Conservation (phyloP, 345 rosid genomes). For the Dipteronia sinensis region DNA sequence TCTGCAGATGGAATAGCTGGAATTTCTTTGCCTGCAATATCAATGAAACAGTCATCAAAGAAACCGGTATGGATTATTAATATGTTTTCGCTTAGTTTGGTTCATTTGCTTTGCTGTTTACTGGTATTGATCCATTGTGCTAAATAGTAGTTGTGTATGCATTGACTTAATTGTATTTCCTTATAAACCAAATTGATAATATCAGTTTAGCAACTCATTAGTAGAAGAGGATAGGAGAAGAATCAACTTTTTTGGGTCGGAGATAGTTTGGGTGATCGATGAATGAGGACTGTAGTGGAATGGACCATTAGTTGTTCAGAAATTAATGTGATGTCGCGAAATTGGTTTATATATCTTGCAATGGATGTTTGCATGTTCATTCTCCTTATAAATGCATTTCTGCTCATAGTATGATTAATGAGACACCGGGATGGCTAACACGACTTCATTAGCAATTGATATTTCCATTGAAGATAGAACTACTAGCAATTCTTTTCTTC, state of each 20-base stretch:
- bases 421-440: constrained; percentile 18
- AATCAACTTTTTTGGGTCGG: background rate
- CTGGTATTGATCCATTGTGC: background rate
- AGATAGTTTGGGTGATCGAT: background rate
- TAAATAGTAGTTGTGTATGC: background rate
- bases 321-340: background rate
- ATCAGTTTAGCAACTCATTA: background rate
- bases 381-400: background rate
- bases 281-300: background rate
- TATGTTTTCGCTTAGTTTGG: background rate
- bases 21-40: constrained; percentile 91
- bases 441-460: too few relatives aligned
- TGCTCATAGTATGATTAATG: background rate
- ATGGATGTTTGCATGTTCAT: background rate
- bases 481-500: too few relatives aligned
- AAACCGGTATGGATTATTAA: constrained; percentile 56
- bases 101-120: background rate
- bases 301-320: background rate
- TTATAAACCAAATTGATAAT: background rate
- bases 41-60: constrained; percentile 81
- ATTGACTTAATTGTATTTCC: background rate
- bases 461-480: too few relatives aligned
- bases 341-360: background rate
- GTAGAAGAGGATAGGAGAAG: background rate
- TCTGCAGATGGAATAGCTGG: constrained; percentile 99